These are phyloP conservation scores for Acmispon strigosus DNA, from an alignment of 306 rosid species.

Conservation along the genomic window DNA sequence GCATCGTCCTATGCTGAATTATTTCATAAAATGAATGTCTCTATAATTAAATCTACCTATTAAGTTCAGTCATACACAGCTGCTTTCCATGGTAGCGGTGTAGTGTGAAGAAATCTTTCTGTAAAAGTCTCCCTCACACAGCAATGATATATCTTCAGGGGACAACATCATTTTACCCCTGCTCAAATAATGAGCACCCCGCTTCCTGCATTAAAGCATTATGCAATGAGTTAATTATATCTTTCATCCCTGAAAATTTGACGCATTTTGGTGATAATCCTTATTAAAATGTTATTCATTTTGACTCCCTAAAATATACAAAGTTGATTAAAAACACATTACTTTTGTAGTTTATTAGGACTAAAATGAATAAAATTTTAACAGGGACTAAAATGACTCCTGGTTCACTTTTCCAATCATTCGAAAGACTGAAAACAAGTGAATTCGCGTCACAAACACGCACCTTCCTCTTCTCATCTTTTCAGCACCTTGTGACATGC, in stretches of 20 bases:
- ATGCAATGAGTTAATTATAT: neutral
- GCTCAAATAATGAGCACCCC: conserved; percentile 66
- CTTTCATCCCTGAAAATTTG: too few species aligned
- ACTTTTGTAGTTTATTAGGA: too few species aligned
- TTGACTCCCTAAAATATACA: too few species aligned
- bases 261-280: too few species aligned
- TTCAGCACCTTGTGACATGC: conserved; percentile 39
- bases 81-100: conserved; percentile 18
- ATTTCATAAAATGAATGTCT: conserved; percentile 7
- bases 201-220: conserved; percentile 39
- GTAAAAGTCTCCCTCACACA: conserved; percentile 43
- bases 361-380: too few species aligned
- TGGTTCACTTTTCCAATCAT: neutral
- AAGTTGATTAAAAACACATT: too few species aligned
- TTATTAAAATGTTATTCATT: too few species aligned
- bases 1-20: neutral
- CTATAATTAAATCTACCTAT: conserved; percentile 5
- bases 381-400: neutral
- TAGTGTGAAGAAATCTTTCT: conserved; percentile 28
- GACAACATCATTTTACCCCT: conserved; percentile 43
- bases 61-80: conserved; percentile 19
- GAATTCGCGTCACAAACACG: neutral
- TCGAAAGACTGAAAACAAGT: neutral
- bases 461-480: conserved; percentile 58
- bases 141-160: conserved; percentile 54